Evolutionary conservation across 805 yeast species (phyloP), one percentile per base, ranked within the genome.

Genomic region (Saturnispora ahearnii): DNA sequence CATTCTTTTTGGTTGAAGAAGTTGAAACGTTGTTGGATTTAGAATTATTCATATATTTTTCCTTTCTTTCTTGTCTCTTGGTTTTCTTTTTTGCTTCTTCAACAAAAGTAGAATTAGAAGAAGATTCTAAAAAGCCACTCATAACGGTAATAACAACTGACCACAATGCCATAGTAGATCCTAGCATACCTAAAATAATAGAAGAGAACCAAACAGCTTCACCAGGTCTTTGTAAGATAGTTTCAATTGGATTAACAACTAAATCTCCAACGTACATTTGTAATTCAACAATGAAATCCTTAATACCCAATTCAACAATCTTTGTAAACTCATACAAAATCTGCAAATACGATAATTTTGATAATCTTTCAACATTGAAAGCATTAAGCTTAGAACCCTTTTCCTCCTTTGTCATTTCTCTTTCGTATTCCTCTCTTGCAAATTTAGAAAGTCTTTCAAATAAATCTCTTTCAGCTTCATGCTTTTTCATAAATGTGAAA

Each of bases 401-500:
- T 29, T 42, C 41, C 26, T 41, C 36, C 24, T 34, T 42, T 11
- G 11, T 18, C 15, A 22, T n/a, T 42, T 42, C 46, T 15, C 11
- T 24, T 48, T 48, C 37, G 15, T 34, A 41, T 31, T 48, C 38
- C 9, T 48, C 46, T 15, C 22, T 33, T 13, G 46, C 46, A 12
- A 28, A 24, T 12, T 29, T 24, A 8, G 31, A 26, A 26, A 48
- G 11, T 5, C 13, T 24, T 28, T 48, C 46, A 21, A 30, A 15
- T 11, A 66, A 69, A 26, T 63, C 62, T 46, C 68, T 68, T 63
- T 84, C 89, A 41, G 79, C 55, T 13, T 68, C 70, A 22, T 66
- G 64, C 63, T 84, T 84, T 24, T 78, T 73, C 32, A 66, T 57
- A 64, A 78, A 89, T 0, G 96, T 88, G 8, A 68, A 65, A 62